Conservation (phyloP, 129 eudicot species). For the Pulicaria dysenterica region DNA sequence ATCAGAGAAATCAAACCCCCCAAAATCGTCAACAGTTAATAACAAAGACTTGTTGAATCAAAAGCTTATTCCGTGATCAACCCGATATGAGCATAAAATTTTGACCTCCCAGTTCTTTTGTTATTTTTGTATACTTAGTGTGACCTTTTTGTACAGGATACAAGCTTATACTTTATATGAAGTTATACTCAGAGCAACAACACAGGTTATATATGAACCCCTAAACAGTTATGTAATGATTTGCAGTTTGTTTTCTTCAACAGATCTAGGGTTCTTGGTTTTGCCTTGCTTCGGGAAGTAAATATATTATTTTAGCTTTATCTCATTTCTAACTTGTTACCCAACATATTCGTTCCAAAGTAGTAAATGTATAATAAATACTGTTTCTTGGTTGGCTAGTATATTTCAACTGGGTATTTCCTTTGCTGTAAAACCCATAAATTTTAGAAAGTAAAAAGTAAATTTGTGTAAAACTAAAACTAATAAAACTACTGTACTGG, state of each 20-base stretch:
- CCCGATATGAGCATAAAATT: neutral
- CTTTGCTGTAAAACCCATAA: no score
- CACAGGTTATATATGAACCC: neutral
- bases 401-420: no score
- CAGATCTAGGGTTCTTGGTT: no score
- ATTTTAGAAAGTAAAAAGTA: no score
- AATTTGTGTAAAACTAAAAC: no score
- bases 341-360: no score
- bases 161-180: neutral
- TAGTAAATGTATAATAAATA: no score
- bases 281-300: no score
- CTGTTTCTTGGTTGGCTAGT: no score
- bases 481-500: no score
- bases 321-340: no score
- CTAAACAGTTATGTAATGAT: neutral
- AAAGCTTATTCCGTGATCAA: slow-evolving; percentile 50
- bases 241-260: neutral
- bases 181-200: neutral
- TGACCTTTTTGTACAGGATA: neutral
- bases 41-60: slow-evolving; percentile 43
- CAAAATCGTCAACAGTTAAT: slow-evolving; percentile 27
- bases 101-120: neutral
- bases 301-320: no score
- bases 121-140: neutral
- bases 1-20: slow-evolving; percentile 57